Conservation (phyloP, 73 alveolate genomes). For the Stentor roeselii region DNA sequence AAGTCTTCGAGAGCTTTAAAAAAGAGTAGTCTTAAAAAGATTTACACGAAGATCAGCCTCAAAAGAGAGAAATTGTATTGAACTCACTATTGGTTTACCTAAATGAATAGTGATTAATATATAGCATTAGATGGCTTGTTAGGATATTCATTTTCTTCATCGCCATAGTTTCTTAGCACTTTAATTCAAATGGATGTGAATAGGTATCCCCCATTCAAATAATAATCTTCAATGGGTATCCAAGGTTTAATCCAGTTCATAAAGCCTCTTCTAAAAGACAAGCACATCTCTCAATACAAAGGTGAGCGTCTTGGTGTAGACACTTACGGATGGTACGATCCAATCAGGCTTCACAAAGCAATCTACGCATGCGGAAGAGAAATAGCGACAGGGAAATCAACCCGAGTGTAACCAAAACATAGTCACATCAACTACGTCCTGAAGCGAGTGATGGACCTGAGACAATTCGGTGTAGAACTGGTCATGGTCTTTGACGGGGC, state of each 20-base stretch:
- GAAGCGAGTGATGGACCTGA: slow-evolving; percentile 70
- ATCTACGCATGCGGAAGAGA: slow-evolving; percentile 81
- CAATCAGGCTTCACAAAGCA: slow-evolving; percentile 85
- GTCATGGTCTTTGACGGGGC: slow-evolving; percentile 98
- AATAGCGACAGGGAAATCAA: slow-evolving; percentile 63
- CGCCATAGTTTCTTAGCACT: too few species aligned
- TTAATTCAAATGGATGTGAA: too few species aligned
- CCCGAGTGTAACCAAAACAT: slow-evolving; percentile 19
- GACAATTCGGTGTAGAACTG: slow-evolving; percentile 69
- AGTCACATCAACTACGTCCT: slow-evolving; percentile 75
- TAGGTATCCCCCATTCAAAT: too few species aligned
- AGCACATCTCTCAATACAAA: slow-evolving; percentile 73
- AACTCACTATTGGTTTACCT: too few species aligned
- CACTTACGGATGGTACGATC: slow-evolving; percentile 88
- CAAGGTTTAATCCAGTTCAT: slow-evolving; percentile 69
- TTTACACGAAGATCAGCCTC: too few species aligned
- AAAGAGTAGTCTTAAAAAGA: too few species aligned
- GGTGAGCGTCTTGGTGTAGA: slow-evolving; percentile 87
- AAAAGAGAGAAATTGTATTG: too few species aligned
- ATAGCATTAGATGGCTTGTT: too few species aligned
- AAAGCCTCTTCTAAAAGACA: slow-evolving; percentile 68
- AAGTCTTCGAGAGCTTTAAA: too few species aligned
- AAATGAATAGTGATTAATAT: too few species aligned
- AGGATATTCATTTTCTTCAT: too few species aligned
- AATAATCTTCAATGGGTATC: too few species aligned